Percentiles rank a stretch among this genome's conserved stretches.
phyloP scores from a whole-genome alignment of 78 protist species.

The Planoprotostelium fungivorum region DNA sequence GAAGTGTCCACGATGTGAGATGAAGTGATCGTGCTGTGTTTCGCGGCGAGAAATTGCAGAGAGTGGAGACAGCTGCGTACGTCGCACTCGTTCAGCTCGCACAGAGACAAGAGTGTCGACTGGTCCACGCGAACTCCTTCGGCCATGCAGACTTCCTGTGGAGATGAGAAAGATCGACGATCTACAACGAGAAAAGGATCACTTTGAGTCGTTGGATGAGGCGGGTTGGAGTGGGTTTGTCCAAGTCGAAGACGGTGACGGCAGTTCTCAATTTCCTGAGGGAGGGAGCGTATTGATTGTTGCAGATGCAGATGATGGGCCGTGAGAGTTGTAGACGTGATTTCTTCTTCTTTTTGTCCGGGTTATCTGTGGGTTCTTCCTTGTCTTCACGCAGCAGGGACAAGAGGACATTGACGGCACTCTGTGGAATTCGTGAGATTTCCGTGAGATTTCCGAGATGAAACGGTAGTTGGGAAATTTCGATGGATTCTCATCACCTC shows the following conservation, averaged over 20 bases:
- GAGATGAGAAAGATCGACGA: not conserved
- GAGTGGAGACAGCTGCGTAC: constrained; percentile 57
- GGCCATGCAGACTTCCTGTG: constrained; percentile 4
- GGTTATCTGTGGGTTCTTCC: not conserved
- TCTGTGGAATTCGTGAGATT: not conserved
- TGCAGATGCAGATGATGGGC: constrained; percentile 83
- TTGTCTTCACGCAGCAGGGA: not conserved
- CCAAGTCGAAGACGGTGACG: constrained; percentile 33
- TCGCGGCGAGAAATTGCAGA: constrained; percentile 28
- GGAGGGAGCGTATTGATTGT: constrained; percentile 60
- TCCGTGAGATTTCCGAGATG: too few relatives aligned
- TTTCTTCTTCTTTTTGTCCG: not conserved
- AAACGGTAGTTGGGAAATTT: too few relatives aligned
- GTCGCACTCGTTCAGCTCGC: constrained; percentile 42
- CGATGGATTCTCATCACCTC: too few relatives aligned
- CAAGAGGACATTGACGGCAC: not conserved
- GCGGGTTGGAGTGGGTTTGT: constrained; percentile 22
- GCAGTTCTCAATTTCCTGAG: constrained; percentile 52
- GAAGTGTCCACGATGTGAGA: not conserved
- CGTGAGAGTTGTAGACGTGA: constrained; percentile 23
- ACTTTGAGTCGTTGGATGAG: constrained; percentile 22
- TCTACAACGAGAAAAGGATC: not conserved
- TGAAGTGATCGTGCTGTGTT: constrained; percentile 6
- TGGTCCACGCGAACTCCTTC: constrained; percentile 29
- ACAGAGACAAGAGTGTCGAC: constrained; percentile 13